phyloP scores from a whole-genome alignment of 805 yeast genomes.

The Metschnikowia aberdeeniae region DNA sequence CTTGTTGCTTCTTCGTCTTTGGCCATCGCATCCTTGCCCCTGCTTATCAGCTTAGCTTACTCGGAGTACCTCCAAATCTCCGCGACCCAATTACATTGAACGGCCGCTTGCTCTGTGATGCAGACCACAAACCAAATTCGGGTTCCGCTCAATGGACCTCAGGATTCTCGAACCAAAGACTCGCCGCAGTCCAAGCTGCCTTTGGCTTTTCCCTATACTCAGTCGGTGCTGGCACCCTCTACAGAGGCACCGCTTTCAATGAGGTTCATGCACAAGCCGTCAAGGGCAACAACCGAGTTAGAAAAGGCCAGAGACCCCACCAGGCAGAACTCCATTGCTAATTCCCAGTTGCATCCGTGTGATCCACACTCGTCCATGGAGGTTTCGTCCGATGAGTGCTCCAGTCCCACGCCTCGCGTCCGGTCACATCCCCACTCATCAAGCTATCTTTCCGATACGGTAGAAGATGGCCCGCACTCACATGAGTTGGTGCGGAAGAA shows the following conservation, averaged over 20 bases:
- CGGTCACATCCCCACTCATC: not conserved
- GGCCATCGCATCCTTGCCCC: constrained; percentile 3
- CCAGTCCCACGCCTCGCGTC: not conserved
- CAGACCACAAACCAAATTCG: not conserved
- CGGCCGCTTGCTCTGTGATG: constrained; percentile 1
- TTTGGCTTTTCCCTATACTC: not conserved
- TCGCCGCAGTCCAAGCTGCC: constrained; percentile 1
- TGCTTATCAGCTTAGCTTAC: constrained; percentile 4
- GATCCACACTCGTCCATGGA: constrained; percentile 3
- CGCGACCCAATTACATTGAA: not conserved
- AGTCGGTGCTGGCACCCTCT: constrained; percentile 1
- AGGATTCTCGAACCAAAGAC: not conserved
- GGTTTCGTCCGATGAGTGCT: not conserved
- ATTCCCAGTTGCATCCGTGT: constrained; percentile 12
- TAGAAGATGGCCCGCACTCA: not conserved
- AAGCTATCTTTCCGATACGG: not conserved
- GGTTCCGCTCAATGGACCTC: not conserved
- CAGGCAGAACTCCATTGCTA: constrained; percentile 23
- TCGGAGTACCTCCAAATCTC: constrained; percentile 1
- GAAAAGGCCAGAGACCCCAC: constrained; percentile 28
- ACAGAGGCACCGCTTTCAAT: constrained; percentile 26
- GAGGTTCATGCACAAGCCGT: constrained; percentile 38
- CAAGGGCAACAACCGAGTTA: constrained; percentile 29
- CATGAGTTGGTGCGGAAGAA: constrained; percentile 63
- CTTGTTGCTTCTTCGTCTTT: not conserved